Percentiles rank a stretch among this genome's conserved stretches.
phyloP scores from a whole-genome alignment of 2,329 filamentous ascomycete species.

The Colletotrichum navitas region DNA sequence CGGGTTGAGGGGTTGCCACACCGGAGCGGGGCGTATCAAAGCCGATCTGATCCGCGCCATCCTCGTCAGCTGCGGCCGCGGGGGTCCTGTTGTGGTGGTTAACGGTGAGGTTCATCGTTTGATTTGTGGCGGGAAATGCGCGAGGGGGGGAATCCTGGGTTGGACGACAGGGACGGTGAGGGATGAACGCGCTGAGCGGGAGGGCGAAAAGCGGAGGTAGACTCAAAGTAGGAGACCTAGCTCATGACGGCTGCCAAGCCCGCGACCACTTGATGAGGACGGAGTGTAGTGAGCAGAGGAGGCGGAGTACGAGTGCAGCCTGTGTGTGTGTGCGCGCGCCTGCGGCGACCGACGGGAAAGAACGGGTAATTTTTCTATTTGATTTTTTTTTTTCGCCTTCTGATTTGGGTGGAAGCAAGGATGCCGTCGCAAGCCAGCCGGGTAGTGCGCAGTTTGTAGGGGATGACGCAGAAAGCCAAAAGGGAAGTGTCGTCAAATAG shows the following conservation, averaged over 20 bases:
- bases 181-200: constrained; percentile 29
- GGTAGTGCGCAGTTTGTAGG: constrained; percentile 23
- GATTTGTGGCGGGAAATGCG: constrained; percentile 39
- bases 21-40: constrained; percentile 91
- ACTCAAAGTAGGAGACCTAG: constrained; percentile 45
- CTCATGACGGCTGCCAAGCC: constrained; percentile 56
- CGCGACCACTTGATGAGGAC: constrained; percentile 23
- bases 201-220: constrained; percentile 39
- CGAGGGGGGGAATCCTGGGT: constrained; percentile 33
- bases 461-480: constrained; percentile 35
- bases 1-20: constrained; percentile 92
- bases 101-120: constrained; percentile 59
- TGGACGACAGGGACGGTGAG: constrained; percentile 26
- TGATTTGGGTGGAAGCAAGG: constrained; percentile 33
- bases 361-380: constrained; percentile 29
- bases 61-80: constrained; percentile 72
- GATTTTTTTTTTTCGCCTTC: constrained; percentile 22
- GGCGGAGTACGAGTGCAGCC: constrained; percentile 22
- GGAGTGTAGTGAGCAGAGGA: constrained; percentile 12
- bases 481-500: constrained; percentile 31
- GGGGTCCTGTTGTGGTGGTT: constrained; percentile 67
- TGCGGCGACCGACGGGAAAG: constrained; percentile 32
- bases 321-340: constrained; percentile 11
- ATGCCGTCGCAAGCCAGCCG: constrained; percentile 34
- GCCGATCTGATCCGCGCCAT: constrained; percentile 81